Base-by-base conservation (phyloP, 2,329 filamentous ascomycete genomes). In the Ascochyta viciae-villosae region DNA sequence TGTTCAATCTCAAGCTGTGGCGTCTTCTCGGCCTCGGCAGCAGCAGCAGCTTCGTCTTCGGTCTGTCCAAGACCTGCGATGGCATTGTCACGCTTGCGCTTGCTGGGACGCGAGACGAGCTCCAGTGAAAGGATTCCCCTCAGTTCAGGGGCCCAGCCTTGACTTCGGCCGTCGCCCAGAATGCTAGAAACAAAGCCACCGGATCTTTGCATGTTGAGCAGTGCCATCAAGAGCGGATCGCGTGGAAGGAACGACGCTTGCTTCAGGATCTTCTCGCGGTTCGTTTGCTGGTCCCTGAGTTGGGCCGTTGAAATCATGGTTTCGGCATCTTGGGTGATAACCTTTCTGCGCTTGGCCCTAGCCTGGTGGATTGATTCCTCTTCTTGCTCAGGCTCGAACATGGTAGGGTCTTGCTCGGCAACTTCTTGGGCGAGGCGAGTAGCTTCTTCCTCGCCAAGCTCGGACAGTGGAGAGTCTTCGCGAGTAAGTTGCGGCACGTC, bases 41-140 rank as follows among this genome's bases (percentile, higher is more conserved):
- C 83, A 31, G 54, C 66, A 16, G 64, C 83, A 29, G 82, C 82
- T 49, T 85, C 83, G 47, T 85, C 86, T 46, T 85, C 83, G 41
- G 89, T 87, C 60, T 83, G 85, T 22, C 89, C 90, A 61, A 95
- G 84, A 68, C 94, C 92, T 40, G 89, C 90, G 61, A 95, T 86
- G 23, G 90, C 92, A 67, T 89, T 92, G 70, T 96, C 92, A 39
- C 95, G 88, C 83, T 99, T 99, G 56, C 95, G 87, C 84, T 98
- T 99, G 54, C 87, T 89, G 38, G 88, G 84, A 54, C 87, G 87
- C 58, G 88, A 88, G 15, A 96, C 84, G 13, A 91, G 84, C 62
- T 96, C 91, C 38, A 97, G 81, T 1, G 92, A 96, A n/a, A 98
- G 81, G 67, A 99, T 87, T n/a, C 90, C 92, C 57, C 91, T 89